These are phyloP conservation scores for Casuarina glauca DNA, from an alignment of 306 rosid species.

Conservation along the genomic window DNA sequence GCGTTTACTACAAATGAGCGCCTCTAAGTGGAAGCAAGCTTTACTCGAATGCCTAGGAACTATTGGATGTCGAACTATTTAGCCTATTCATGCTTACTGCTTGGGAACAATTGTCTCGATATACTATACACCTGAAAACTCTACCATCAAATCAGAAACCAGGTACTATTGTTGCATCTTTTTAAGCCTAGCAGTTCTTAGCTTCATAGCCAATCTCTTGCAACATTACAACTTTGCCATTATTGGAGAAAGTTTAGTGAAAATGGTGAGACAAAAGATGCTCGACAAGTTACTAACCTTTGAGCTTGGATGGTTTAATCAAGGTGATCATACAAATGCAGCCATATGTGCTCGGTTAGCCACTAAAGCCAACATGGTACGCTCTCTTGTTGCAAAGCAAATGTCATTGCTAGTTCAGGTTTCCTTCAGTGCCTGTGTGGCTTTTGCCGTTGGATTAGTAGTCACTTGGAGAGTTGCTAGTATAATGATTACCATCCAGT, in stretches of 20 bases:
- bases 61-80: constrained; percentile 58
- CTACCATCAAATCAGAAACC: constrained; percentile 45
- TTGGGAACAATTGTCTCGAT: constrained; percentile 64
- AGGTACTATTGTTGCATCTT: constrained; percentile 52
- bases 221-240: constrained; percentile 69
- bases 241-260: constrained; percentile 73
- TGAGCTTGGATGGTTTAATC: constrained; percentile 88
- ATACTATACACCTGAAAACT: constrained; percentile 45
- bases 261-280: constrained; percentile 61
- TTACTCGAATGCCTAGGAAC: constrained; percentile 72
- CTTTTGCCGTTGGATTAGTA: constrained; percentile 47
- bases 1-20: constrained; percentile 69
- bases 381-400: constrained; percentile 70
- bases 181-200: constrained; percentile 44
- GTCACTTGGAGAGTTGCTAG: constrained; percentile 74
- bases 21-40: constrained; percentile 79
- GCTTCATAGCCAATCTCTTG: constrained; percentile 51
- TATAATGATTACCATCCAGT: constrained; percentile 78
- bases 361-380: constrained; percentile 58
- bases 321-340: constrained; percentile 69
- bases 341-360: constrained; percentile 66
- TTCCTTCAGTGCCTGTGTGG: constrained; percentile 48
- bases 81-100: constrained; percentile 62
- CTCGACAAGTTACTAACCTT: constrained; percentile 61
- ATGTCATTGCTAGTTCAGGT: constrained; percentile 71